Evolutionary conservation across 2,329 filamentous ascomycete species (phyloP).

Genomic region (Massarina eburnea): DNA sequence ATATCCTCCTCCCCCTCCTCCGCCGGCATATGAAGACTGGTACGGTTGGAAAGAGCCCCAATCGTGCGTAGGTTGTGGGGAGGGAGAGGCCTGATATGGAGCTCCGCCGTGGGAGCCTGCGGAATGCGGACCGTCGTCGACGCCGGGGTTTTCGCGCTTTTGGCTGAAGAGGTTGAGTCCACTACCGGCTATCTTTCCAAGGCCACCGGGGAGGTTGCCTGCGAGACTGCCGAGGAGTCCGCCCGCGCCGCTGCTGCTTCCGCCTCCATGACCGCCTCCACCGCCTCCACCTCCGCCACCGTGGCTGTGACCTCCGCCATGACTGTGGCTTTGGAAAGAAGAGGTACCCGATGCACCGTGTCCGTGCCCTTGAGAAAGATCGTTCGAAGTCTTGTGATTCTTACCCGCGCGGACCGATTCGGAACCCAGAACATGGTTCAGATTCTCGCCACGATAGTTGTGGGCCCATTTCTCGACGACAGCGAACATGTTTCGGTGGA

Average conservation of each 20-base stretch:
- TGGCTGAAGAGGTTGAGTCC: constrained; percentile 22
- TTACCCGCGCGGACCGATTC: constrained; percentile 80
- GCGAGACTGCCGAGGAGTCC: constrained; percentile 31
- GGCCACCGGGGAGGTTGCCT: constrained; percentile 19
- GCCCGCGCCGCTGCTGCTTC: constrained; percentile 15
- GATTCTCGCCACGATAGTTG: constrained; percentile 64
- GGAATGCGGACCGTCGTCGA: constrained; percentile 14
- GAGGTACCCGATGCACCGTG: constrained; percentile 33
- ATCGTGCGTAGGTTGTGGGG: constrained; percentile 26
- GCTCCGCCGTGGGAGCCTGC: constrained; percentile 6
- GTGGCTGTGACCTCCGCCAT: constrained; percentile 19
- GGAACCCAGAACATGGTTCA: constrained; percentile 77
- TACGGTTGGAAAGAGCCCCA: constrained; percentile 40
- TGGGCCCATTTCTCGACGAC: constrained; percentile 82
- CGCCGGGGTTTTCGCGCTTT: constrained; percentile 25
- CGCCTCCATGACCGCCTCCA: constrained; percentile 9
- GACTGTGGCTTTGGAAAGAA: constrained; percentile 20
- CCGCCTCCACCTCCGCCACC: constrained; percentile 15
- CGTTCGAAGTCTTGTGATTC: constrained; percentile 64
- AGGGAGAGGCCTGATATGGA: constrained; percentile 25
- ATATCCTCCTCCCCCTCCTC: constrained; percentile 28
- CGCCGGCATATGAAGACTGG: constrained; percentile 35
- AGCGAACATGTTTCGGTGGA: constrained; percentile 86
- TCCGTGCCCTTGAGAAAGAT: constrained; percentile 32
- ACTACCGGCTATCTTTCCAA: constrained; percentile 17